phyloP scores from a whole-genome alignment of 73 alveolate genomes.

The Paramecium pentaurelia region DNA sequence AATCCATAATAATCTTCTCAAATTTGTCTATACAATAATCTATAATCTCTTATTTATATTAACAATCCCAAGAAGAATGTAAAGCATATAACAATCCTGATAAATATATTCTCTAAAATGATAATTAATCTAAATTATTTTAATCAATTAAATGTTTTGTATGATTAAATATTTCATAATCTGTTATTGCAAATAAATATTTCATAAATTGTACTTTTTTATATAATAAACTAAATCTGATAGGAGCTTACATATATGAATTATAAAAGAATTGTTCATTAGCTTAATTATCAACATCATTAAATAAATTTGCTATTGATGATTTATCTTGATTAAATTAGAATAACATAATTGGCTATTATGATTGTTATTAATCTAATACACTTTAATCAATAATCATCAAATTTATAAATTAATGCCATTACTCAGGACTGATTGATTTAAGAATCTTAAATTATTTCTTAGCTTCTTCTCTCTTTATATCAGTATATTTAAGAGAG shows the following conservation, averaged over 20 bases:
- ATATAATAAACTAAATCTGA: background rate
- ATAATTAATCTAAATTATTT: background rate
- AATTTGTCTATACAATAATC: background rate
- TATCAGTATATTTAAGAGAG: background rate
- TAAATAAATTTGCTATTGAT: background rate
- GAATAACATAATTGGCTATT: background rate
- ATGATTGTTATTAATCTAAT: background rate
- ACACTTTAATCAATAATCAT: background rate
- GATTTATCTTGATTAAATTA: background rate
- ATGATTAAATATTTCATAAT: background rate
- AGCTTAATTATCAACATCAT: background rate
- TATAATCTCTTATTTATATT: background rate
- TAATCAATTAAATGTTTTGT: constrained; percentile 5
- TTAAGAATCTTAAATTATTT: background rate
- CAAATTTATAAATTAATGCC: background rate
- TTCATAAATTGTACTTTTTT: background rate
- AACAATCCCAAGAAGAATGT: background rate
- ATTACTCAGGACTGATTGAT: background rate
- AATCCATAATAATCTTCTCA: background rate
- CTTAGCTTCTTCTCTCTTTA: background rate
- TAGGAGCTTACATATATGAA: background rate
- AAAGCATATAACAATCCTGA: background rate
- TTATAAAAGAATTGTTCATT: background rate
- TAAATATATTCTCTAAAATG: background rate
- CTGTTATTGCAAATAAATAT: background rate